Percentiles rank a stretch among this genome's conserved stretches.
These are phyloP conservation scores for Pharus latifolius DNA, from an alignment of 176 grass and related monocot species.

Conservation along the genomic window DNA sequence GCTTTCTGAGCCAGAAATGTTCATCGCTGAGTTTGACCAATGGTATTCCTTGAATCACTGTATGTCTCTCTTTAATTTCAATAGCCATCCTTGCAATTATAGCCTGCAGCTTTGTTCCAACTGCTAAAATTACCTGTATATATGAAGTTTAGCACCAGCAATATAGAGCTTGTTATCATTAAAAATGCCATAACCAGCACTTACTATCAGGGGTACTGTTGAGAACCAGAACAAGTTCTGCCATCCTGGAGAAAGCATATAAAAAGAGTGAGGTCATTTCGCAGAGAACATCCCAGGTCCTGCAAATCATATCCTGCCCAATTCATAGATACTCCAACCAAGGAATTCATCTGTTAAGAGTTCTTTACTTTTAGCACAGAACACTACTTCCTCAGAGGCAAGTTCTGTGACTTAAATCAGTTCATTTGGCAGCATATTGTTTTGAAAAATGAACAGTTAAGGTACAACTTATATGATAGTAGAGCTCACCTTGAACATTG, in stretches of 20 bases:
- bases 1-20: slow-evolving; percentile 81
- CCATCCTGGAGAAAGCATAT: slow-evolving; percentile 52
- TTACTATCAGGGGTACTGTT: slow-evolving; percentile 62
- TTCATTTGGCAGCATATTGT: background rate
- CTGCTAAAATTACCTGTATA: slow-evolving; percentile 65
- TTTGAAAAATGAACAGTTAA: background rate
- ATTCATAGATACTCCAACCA: background rate
- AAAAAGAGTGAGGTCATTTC: background rate
- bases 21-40: slow-evolving; percentile 71
- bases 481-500: slow-evolving; percentile 70
- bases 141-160: background rate
- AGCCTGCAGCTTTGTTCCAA: slow-evolving; percentile 87
- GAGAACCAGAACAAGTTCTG: slow-evolving; percentile 65
- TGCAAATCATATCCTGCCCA: background rate
- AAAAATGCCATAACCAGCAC: slow-evolving; percentile 6
- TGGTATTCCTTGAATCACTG: slow-evolving; percentile 89
- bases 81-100: slow-evolving; percentile 81
- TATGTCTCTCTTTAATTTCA: slow-evolving; percentile 67
- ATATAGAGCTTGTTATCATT: background rate
- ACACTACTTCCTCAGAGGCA: background rate
- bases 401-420: background rate
- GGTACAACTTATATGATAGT: background rate
- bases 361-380: background rate
- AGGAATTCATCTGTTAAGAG: background rate
- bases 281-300: background rate